A percentile compares a stretch with the other conserved stretches of the same genome.
These are phyloP conservation scores for Coriaria nepalensis DNA, from an alignment of 306 rosid genomes.

Conservation along the genomic window DNA sequence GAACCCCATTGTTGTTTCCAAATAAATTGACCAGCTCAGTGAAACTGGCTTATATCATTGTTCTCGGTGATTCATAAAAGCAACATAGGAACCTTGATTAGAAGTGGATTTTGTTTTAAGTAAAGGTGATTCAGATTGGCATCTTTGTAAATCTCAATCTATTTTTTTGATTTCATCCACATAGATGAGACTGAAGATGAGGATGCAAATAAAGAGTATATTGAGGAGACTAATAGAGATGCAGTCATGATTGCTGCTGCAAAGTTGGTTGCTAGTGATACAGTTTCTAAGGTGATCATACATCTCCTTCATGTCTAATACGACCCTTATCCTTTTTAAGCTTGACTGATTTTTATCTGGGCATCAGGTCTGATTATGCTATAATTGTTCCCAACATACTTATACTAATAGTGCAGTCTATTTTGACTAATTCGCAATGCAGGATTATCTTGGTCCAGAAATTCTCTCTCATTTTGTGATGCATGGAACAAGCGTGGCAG, in stretches of 20 bases:
- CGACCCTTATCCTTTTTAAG: neutral
- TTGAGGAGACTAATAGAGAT: constrained; percentile 70
- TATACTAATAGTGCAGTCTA: neutral
- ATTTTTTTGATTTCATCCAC: constrained; percentile 13
- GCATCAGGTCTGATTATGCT: neutral
- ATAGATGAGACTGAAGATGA: constrained; percentile 84
- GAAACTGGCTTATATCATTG: too few relatives aligned
- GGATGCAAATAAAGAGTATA: constrained; percentile 52
- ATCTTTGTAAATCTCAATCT: constrained; percentile 7
- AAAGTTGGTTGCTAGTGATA: constrained; percentile 45
- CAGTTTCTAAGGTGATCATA: constrained; percentile 55
- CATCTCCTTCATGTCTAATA: neutral
- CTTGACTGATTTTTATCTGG: neutral
- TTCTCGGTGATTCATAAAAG: too few relatives aligned
- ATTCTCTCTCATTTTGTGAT: constrained; percentile 68
- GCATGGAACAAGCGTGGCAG: constrained; percentile 67
- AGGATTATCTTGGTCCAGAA: constrained; percentile 83
- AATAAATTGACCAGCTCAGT: too few relatives aligned
- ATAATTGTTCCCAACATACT: neutral
- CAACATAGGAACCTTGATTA: too few relatives aligned
- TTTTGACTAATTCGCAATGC: constrained; percentile 22
- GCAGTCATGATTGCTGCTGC: constrained; percentile 65
- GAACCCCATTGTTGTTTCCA: too few relatives aligned
- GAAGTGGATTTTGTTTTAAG: neutral
- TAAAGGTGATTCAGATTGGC: neutral